Conservation (phyloP, 208 protist species). For the Vickermania ingenoplastis region DNA sequence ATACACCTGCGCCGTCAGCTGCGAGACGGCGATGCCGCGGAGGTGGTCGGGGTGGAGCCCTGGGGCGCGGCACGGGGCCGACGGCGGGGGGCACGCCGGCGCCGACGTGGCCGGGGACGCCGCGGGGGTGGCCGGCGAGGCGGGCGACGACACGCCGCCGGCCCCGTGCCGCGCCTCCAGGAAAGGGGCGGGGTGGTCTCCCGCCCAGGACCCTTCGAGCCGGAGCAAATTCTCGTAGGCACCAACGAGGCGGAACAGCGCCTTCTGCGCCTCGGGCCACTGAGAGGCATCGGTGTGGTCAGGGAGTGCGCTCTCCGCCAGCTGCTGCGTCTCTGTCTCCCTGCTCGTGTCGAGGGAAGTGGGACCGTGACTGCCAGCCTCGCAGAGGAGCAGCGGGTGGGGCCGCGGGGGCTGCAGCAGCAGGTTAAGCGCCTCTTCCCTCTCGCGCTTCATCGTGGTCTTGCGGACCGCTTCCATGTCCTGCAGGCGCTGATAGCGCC, state of each 20-base stretch:
- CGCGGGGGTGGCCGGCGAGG: not conserved
- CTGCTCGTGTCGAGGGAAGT: slow-evolving; percentile 1
- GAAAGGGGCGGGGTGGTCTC: not conserved
- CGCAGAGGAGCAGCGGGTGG: slow-evolving; percentile 12
- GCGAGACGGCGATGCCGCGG: slow-evolving; percentile 39
- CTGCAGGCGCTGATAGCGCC: slow-evolving; percentile 54
- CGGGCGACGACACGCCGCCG: not conserved
- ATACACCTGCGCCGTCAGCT: slow-evolving; percentile 73
- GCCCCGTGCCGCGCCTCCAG: not conserved
- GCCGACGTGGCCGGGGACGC: not conserved
- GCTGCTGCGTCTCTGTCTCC: not conserved
- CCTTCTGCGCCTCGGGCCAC: slow-evolving; percentile 5
- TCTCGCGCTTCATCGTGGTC: slow-evolving; percentile 83
- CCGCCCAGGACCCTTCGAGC: slow-evolving; percentile 32
- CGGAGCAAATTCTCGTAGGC: slow-evolving; percentile 79
- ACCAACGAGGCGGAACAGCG: slow-evolving; percentile 51
- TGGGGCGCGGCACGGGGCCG: too few relatives aligned
- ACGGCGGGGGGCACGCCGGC: not conserved
- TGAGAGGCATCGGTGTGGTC: not conserved
- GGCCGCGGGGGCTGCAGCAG: slow-evolving; percentile 25
- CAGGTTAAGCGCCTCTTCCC: slow-evolving; percentile 62
- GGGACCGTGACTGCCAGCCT: not conserved
- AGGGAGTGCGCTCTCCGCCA: not conserved
- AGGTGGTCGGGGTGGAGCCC: slow-evolving; percentile 4
- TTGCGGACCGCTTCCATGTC: slow-evolving; percentile 54